These are phyloP conservation scores for Coemansia sp. DNA, from an alignment of 192 early-diverging fungal species.

Conservation along the genomic window DNA sequence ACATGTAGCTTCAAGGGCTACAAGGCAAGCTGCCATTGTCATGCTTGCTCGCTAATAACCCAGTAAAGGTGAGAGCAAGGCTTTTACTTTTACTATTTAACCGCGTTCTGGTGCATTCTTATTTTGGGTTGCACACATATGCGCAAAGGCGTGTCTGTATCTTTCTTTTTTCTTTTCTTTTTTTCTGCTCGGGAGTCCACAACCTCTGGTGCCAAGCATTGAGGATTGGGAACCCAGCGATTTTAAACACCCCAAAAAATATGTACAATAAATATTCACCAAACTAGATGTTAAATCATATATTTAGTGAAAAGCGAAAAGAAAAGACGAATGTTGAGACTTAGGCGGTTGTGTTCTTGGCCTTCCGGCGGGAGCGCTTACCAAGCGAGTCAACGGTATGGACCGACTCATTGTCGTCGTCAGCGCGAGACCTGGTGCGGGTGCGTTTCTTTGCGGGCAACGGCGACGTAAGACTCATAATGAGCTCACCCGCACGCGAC, in stretches of 20 bases:
- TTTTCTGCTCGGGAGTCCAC: constrained; percentile 2
- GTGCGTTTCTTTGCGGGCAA: constrained; percentile 35
- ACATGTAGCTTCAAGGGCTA: too few relatives aligned
- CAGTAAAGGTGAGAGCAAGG: background rate
- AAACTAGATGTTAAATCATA: too few relatives aligned
- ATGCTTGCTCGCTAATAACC: background rate
- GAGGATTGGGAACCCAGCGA: background rate
- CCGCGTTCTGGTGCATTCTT: constrained; percentile 2
- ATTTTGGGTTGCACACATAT: constrained; percentile 1
- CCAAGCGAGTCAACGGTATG: constrained; percentile 25
- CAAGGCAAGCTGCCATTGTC: too few relatives aligned
- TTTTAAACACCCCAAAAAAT: constrained; percentile 21
- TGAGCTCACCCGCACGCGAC: constrained; percentile 40
- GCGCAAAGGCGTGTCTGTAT: constrained; percentile 10
- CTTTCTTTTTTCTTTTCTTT: constrained; percentile 6
- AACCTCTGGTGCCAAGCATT: background rate
- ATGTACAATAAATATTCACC: constrained; percentile 36
- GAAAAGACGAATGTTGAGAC: background rate
- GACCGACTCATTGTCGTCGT: constrained; percentile 37
- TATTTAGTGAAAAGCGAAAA: background rate
- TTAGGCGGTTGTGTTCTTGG: constrained; percentile 25
- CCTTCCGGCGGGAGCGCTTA: constrained; percentile 47
- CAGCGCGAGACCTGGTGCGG: constrained; percentile 30
- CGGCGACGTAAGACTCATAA: constrained; percentile 51
- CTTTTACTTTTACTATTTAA: background rate